Evolutionary conservation across 2,329 filamentous ascomycete genomes (phyloP).

Genomic region (Fusarium domesticum): DNA sequence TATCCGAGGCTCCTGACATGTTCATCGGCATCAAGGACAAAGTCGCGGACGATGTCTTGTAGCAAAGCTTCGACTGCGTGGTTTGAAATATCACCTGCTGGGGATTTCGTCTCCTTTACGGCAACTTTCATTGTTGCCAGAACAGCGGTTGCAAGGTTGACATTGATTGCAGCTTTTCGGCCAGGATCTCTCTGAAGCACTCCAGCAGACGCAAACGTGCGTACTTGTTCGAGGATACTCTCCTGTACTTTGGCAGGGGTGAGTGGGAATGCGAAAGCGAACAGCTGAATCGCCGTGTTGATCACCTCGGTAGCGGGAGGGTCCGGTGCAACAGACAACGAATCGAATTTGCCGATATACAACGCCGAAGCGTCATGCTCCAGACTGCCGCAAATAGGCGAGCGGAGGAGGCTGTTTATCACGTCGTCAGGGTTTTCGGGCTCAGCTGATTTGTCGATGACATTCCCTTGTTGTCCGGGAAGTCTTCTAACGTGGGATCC

Average conservation of each 20-base stretch:
- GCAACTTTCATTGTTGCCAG: conserved; percentile 79
- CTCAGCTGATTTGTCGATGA: conserved; percentile 45
- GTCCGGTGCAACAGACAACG: conserved; percentile 55
- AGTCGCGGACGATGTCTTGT: conserved; percentile 68
- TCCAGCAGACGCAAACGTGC: conserved; percentile 79
- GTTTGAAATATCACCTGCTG: conserved; percentile 70
- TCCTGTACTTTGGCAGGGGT: conserved; percentile 92
- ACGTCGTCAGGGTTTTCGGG: conserved; percentile 59
- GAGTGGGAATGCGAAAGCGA: conserved; percentile 85
- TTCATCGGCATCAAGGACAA: conserved; percentile 79
- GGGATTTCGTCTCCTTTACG: conserved; percentile 72
- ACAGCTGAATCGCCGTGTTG: conserved; percentile 89
- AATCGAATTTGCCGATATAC: conserved; percentile 56
- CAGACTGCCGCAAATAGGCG: conserved; percentile 75
- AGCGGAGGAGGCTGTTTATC: conserved; percentile 60
- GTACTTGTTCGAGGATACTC: conserved; percentile 90
- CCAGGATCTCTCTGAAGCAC: conserved; percentile 81
- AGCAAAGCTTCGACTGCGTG: conserved; percentile 78
- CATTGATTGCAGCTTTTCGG: conserved; percentile 82
- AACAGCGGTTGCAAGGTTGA: conserved; percentile 83
- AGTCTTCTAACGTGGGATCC: conserved; percentile 71
- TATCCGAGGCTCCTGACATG: conserved; percentile 84
- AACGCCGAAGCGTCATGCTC: conserved; percentile 87
- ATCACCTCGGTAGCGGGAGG: conserved; percentile 90
- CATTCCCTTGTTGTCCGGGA: conserved; percentile 62